Conservation (phyloP, 2,329 filamentous ascomycete genomes). For the Bimuria novae-zelandiae region DNA sequence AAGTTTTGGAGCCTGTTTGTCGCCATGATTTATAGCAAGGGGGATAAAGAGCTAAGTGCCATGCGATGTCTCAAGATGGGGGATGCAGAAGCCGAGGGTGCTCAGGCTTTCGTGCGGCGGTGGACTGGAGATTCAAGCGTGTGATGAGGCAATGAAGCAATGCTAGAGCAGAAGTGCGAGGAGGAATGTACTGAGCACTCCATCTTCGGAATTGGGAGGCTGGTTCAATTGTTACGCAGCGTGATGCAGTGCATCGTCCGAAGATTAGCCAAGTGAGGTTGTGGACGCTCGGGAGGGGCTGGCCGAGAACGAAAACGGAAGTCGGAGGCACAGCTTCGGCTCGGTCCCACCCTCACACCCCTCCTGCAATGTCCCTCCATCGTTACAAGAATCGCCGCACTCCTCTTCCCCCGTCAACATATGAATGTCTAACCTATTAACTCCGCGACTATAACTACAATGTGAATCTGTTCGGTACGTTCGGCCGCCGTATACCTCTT, state of each 20-base stretch:
- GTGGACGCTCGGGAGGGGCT: background rate
- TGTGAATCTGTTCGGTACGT: no score
- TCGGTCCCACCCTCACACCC: background rate
- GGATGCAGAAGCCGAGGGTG: no score
- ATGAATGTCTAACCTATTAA: no score
- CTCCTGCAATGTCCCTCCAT: background rate
- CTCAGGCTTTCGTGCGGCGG: no score
- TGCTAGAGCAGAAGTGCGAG: background rate
- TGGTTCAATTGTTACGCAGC: conserved; percentile 1
- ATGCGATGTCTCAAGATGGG: no score
- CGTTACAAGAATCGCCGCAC: no score
- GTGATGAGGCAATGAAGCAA: background rate
- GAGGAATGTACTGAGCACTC: background rate
- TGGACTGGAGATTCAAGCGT: background rate
- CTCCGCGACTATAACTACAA: no score
- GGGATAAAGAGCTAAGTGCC: no score
- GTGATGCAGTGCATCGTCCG: conserved; percentile 1
- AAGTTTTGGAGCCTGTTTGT: conserved; percentile 32
- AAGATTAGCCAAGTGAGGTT: background rate
- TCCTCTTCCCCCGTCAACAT: no score
- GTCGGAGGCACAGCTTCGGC: conserved; percentile 4
- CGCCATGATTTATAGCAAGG: conserved; percentile 33
- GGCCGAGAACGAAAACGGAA: conserved; percentile 1
- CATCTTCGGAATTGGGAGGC: conserved; percentile 5
- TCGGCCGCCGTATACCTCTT: no score